Evolutionary conservation across 75 land plant genomes (phyloP), one percentile per base, ranked within the genome.

Genomic region (Gnetum montanum): DNA sequence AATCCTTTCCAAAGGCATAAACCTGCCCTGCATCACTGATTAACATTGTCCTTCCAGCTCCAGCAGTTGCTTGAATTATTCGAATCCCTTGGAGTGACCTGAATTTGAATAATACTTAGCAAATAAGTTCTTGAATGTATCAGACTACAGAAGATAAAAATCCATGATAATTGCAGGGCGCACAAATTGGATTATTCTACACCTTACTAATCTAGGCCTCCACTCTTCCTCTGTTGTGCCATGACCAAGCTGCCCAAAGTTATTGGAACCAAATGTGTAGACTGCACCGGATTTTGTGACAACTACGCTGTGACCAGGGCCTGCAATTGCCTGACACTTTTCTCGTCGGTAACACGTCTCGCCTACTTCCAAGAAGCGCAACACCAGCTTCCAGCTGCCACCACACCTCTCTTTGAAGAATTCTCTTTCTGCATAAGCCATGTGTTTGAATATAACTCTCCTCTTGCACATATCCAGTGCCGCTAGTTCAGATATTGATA

Each of bases 271-370:
- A 66, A 85, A 89, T 3, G 90, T 60, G 43, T 78, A 89, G 30
- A 81, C 81, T 3, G 66, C 51, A 36, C 90, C 95, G 18, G 58
- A 69, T 3, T 73, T 61, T 15, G 90, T 89, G 34, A 89, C 83
- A 34, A 73, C 94, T 35, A 88, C 73, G 51, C 94, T 88, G 56
- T 88, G 94, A 40, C 94, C 85, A 25, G 94, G 85, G 18, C 94
- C 94, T 8, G 94, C 94, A 41, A 88, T 81, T 26, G 94, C 94
- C 58, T 84, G 85, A 12, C 66, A 81, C 43, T 78, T 80, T 58
- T 81, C 94, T 46, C 85, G 66, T 34, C 90, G 61, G 49, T 41
- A 57, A 48, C 94, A 85, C 4, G 62, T 54, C 56, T 88, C 94
- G 22, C 94, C 90, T 24, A 85, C 85, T 55, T 63, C 37, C 49